Evolutionary conservation across 2,329 filamentous ascomycete species (phyloP).

Genomic region (Fusarium humuli): DNA sequence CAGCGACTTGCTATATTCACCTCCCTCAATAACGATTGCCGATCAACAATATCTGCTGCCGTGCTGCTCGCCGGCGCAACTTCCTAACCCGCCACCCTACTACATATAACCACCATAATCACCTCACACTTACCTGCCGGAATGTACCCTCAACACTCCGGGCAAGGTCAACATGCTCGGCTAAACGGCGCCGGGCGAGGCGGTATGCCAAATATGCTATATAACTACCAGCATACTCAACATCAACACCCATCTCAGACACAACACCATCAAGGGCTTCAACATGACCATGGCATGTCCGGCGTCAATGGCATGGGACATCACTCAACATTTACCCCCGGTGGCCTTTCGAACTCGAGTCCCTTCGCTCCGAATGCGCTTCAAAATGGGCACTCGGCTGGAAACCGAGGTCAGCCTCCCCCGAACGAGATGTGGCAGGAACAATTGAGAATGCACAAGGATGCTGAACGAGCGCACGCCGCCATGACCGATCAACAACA

Average conservation of each 20-base stretch:
- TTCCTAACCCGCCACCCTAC: conserved; percentile 33
- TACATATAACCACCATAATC: conserved; percentile 26
- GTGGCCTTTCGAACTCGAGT: conserved; percentile 71
- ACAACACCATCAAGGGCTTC: conserved; percentile 71
- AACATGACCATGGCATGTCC: conserved; percentile 68
- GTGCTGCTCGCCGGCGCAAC: conserved; percentile 49
- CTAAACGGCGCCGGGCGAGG: conserved; percentile 71
- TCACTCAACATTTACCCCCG: conserved; percentile 52
- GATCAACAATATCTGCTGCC: conserved; percentile 40
- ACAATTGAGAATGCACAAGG: conserved; percentile 83
- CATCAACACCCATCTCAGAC: conserved; percentile 73
- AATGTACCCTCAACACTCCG: conserved; percentile 78
- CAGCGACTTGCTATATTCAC: conserved; percentile 30
- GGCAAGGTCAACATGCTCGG: conserved; percentile 78
- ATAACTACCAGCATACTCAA: conserved; percentile 74
- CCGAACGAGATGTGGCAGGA: conserved; percentile 84
- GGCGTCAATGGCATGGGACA: conserved; percentile 66
- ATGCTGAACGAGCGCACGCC: conserved; percentile 77
- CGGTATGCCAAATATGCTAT: conserved; percentile 74
- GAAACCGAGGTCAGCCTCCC: conserved; percentile 63
- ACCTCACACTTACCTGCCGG: conserved; percentile 50
- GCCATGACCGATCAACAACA: conserved; percentile 76
- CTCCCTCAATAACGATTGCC: conserved; percentile 30
- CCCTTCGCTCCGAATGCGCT: conserved; percentile 66
- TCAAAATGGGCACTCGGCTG: conserved; percentile 67